Evolutionary conservation across 2,329 filamentous ascomycete genomes (phyloP).

Genomic region (Dendryphion nanum): DNA sequence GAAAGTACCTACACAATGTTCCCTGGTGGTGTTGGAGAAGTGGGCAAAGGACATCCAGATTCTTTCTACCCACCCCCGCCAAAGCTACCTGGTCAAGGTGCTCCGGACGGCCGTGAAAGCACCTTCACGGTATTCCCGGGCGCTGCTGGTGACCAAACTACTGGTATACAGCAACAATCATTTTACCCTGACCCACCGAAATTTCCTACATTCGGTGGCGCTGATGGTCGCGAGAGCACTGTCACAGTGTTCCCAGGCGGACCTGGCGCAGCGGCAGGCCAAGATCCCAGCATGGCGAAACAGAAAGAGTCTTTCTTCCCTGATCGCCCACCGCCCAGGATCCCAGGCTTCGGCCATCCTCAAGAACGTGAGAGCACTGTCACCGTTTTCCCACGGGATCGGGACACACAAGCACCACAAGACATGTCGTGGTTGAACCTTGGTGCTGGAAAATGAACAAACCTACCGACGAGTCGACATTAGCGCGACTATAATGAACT

Average conservation of each 20-base stretch:
- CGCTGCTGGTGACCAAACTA: background rate
- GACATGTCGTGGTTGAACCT: slow-evolving; percentile 84
- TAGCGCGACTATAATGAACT: too few relatives aligned
- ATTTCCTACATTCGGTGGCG: slow-evolving; percentile 2
- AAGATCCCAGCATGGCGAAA: background rate
- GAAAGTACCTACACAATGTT: slow-evolving; percentile 51
- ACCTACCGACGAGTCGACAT: too few relatives aligned
- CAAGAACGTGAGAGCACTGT: slow-evolving; percentile 62
- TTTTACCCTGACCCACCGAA: background rate
- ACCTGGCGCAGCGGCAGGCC: background rate
- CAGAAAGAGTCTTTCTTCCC: slow-evolving; percentile 17
- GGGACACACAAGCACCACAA: slow-evolving; percentile 23
- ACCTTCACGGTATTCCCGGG: slow-evolving; percentile 27
- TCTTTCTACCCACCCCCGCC: background rate
- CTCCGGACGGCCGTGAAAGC: slow-evolving; percentile 54
- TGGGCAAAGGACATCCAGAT: slow-evolving; percentile 12
- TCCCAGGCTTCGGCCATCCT: slow-evolving; percentile 48
- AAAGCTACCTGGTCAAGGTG: slow-evolving; percentile 1
- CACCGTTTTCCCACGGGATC: slow-evolving; percentile 25
- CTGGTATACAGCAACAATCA: background rate
- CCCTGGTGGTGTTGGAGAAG: slow-evolving; percentile 23
- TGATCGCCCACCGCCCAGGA: slow-evolving; percentile 15
- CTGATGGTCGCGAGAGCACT: slow-evolving; percentile 55
- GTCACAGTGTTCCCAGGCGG: slow-evolving; percentile 21
- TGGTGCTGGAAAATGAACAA: slow-evolving; percentile 43